Evolutionary conservation across 2,329 filamentous ascomycete species (phyloP), one percentile per base, ranked within the genome.

Genomic region (Microdochium nivale): DNA sequence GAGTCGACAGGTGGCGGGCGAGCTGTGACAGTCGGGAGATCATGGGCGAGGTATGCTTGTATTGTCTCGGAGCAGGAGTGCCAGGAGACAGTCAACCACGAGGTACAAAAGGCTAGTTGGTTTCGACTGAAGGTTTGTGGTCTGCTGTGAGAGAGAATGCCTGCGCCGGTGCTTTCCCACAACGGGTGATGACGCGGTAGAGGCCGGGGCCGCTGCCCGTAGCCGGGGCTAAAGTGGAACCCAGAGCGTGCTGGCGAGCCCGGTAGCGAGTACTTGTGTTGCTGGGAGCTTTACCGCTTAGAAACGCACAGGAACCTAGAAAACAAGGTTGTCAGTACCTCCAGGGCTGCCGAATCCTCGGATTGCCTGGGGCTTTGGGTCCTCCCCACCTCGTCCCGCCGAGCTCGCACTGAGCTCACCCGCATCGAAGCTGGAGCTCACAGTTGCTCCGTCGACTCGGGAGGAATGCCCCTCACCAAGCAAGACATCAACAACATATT

Each of bases 21-120:
- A 95, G 66, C 65, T 90, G 88, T 49, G 79, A 83, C 52, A 95
- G 68, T 59, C 90, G 83, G 55, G 80, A 79, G 70, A 91, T 86
- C 90, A 96, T 95, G 46, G 19, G 24, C 30, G 33, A 37, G 16
- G 11, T 37, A 14, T 14, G 11, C 4, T 5, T 16, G 5, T 16
- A 37, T 19, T 14, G 11, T 37, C 33, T 37, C 33, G 14, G 16
- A 5, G 27, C 27, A 30, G 27, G 27, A 30, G 27, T 30, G 5
- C 27, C 11, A 30, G 11, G 27, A 30, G 27, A 11, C 27, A 5
- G 27, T 11, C 27, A 30, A 30, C 5, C 5, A 30, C 27, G 27
- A 11, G 11, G 27, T 5, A 30, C 27, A 11, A 11, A 30, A 30
- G 27, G 27, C 27, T 30, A n/a, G n/a, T n/a, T 30, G 27, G 27